A percentile compares a stretch with the other conserved stretches of the same genome.
These are phyloP conservation scores for Aspergillus ochraceoroseus DNA, from an alignment of 2,329 filamentous ascomycete species.

Conservation along the genomic window DNA sequence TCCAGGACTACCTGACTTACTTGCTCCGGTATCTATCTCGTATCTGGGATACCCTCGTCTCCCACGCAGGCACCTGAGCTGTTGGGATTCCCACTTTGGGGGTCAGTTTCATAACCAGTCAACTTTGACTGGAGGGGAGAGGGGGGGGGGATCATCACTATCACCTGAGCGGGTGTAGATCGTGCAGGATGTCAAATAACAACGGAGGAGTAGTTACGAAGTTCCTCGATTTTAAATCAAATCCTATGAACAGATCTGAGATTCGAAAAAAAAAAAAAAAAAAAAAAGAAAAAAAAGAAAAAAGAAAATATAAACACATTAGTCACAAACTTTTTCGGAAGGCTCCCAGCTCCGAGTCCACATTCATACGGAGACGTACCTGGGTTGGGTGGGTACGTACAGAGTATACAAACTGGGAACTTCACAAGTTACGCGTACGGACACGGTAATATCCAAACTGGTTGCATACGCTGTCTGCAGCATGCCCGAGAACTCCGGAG, in stretches of 20 bases:
- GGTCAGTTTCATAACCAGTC: slow-evolving; percentile 7
- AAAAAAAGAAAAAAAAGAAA: slow-evolving; percentile 1
- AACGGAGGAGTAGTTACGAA: too few relatives aligned
- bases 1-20: slow-evolving; percentile 3
- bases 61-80: slow-evolving; percentile 21
- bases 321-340: background rate
- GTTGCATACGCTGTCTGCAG: slow-evolving; percentile 18
- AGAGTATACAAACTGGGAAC: slow-evolving; percentile 16
- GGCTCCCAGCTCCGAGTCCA: slow-evolving; percentile 1
- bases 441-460: slow-evolving; percentile 16
- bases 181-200: slow-evolving; percentile 4
- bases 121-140: slow-evolving; percentile 9
- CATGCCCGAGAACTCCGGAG: slow-evolving; percentile 15
- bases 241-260: slow-evolving; percentile 10
- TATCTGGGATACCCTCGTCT: slow-evolving; percentile 23
- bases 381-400: too few relatives aligned
- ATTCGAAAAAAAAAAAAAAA: slow-evolving; percentile 4
- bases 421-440: too few relatives aligned
- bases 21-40: too few relatives aligned
- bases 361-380: too few relatives aligned
- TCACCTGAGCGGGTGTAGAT: slow-evolving; percentile 16
- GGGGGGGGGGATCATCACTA: slow-evolving; percentile 12
- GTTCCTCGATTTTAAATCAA: too few relatives aligned
- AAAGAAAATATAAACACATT: background rate
- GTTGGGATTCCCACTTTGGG: slow-evolving; percentile 11